A percentile compares a stretch with the other conserved stretches of the same genome.
These are phyloP conservation scores for Oryza nivara DNA, from an alignment of 176 grass and related monocot species.

Conservation along the genomic window DNA sequence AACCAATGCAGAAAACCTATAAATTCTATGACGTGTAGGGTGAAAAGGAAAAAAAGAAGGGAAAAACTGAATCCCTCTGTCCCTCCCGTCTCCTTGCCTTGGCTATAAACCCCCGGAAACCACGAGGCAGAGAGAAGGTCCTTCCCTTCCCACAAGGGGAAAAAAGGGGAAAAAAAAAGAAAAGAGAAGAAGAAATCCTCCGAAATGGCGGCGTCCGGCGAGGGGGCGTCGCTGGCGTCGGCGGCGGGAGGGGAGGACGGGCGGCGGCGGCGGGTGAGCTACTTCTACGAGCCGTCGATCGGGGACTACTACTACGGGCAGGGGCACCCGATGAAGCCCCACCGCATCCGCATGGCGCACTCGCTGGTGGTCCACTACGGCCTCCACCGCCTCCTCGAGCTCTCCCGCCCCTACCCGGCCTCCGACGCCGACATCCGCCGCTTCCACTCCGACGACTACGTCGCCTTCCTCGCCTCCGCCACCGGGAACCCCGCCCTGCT, in stretches of 20 bases:
- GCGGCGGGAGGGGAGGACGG: constrained; percentile 49
- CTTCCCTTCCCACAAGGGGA: too few species aligned
- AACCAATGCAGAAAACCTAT: too few species aligned
- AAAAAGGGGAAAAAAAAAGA: not conserved
- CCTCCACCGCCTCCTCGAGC: constrained; percentile 83
- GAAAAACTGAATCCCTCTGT: too few species aligned
- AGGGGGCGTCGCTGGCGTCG: constrained; percentile 72
- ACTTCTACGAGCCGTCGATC: constrained; percentile 94
- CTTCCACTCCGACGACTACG: constrained; percentile 87
- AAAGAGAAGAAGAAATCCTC: not conserved
- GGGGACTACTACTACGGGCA: constrained; percentile 97
- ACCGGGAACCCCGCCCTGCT: constrained; percentile 39
- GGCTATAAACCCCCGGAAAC: not conserved
- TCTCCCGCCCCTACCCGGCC: constrained; percentile 65
- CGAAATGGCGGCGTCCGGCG: constrained; percentile 56
- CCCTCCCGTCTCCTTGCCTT: not conserved
- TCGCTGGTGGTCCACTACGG: constrained; percentile 87
- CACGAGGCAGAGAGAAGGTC: not conserved
- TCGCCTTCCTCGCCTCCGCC: constrained; percentile 68
- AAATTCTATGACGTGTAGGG: too few species aligned
- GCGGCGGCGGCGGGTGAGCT: constrained; percentile 70
- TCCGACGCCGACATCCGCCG: constrained; percentile 69
- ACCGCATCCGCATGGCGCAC: constrained; percentile 95
- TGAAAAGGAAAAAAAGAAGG: too few species aligned
- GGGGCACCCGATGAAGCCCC: constrained; percentile 95